A percentile compares a stretch with the other conserved stretches of the same genome.
These are phyloP conservation scores for Scleroderma citrinum DNA, from an alignment of 768 basidiomycete species.

Conservation along the genomic window DNA sequence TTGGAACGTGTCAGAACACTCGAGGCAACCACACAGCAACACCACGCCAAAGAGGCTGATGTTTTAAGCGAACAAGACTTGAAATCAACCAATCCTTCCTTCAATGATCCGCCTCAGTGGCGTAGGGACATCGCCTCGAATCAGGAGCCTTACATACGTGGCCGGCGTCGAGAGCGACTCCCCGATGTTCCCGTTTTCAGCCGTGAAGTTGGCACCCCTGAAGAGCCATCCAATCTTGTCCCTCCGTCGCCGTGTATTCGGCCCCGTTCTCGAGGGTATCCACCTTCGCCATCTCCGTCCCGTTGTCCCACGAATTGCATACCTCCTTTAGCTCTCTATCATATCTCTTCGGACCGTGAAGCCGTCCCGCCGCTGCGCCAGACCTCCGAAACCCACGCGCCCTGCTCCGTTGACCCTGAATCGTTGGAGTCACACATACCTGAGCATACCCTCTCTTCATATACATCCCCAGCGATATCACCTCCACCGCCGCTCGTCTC, in stretches of 20 bases:
- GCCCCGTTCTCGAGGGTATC: constrained; percentile 43
- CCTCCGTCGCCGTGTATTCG: constrained; percentile 37
- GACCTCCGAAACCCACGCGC: not conserved
- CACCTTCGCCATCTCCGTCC: constrained; percentile 48
- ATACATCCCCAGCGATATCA: constrained; percentile 14
- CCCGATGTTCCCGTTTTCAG: constrained; percentile 35
- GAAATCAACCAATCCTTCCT: constrained; percentile 37
- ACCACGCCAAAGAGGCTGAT: constrained; percentile 19
- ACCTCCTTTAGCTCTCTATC: constrained; percentile 25
- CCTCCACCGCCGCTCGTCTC: constrained; percentile 10
- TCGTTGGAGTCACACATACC: constrained; percentile 30
- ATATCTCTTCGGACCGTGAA: constrained; percentile 6
- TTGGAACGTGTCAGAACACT: constrained; percentile 52
- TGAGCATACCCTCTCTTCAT: constrained; percentile 27
- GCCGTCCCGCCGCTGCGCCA: not conserved
- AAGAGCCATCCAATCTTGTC: constrained; percentile 10
- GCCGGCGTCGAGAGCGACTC: constrained; percentile 55
- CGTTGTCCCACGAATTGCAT: constrained; percentile 36
- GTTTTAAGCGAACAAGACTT: constrained; percentile 25
- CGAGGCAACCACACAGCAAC: constrained; percentile 32
- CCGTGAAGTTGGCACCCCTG: constrained; percentile 26
- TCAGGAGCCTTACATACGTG: constrained; percentile 43
- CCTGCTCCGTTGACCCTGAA: constrained; percentile 4
- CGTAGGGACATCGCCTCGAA: constrained; percentile 42
- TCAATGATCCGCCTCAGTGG: constrained; percentile 51